Evolutionary conservation across 805 yeast species (phyloP).

Genomic region (Saccharomycopsis microspora): DNA sequence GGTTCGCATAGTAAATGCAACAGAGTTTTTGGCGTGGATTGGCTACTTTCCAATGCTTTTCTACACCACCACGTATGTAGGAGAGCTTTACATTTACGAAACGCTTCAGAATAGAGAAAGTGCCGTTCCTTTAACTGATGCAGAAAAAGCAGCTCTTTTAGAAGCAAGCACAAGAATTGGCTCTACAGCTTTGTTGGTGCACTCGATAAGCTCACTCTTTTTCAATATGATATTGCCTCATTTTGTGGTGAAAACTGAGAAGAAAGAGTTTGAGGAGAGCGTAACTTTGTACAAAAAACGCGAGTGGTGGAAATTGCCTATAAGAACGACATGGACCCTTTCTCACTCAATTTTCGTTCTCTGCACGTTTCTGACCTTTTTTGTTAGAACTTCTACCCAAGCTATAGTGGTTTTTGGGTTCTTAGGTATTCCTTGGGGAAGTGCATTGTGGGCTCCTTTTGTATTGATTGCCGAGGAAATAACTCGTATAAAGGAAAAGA

Average conservation of each 20-base stretch:
- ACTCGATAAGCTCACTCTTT: constrained; percentile 35
- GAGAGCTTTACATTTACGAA: constrained; percentile 40
- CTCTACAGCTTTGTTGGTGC: constrained; percentile 36
- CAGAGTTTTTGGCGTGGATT: constrained; percentile 58
- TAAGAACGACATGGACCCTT: constrained; percentile 35
- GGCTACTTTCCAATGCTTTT: constrained; percentile 58
- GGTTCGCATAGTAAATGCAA: constrained; percentile 37
- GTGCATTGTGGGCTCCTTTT: constrained; percentile 58
- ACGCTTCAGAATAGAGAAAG: constrained; percentile 21
- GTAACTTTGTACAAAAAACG: neutral
- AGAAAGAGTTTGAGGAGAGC: constrained; percentile 1
- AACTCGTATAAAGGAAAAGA: constrained; percentile 38
- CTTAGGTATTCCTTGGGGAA: constrained; percentile 55
- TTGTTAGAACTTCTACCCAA: constrained; percentile 26
- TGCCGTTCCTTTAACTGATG: constrained; percentile 23
- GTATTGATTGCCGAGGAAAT: constrained; percentile 48
- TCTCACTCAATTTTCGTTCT: constrained; percentile 40
- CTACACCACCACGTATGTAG: constrained; percentile 56
- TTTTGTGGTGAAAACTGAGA: constrained; percentile 22
- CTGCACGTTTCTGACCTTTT: constrained; percentile 37
- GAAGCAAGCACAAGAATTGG: constrained; percentile 43
- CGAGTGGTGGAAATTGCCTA: constrained; percentile 18
- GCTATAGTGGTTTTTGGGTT: constrained; percentile 41
- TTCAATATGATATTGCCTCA: constrained; percentile 35
- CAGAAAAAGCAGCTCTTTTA: constrained; percentile 25